phyloP scores from a whole-genome alignment of 495 filamentous ascomycete genomes.

The Podospora conica region DNA sequence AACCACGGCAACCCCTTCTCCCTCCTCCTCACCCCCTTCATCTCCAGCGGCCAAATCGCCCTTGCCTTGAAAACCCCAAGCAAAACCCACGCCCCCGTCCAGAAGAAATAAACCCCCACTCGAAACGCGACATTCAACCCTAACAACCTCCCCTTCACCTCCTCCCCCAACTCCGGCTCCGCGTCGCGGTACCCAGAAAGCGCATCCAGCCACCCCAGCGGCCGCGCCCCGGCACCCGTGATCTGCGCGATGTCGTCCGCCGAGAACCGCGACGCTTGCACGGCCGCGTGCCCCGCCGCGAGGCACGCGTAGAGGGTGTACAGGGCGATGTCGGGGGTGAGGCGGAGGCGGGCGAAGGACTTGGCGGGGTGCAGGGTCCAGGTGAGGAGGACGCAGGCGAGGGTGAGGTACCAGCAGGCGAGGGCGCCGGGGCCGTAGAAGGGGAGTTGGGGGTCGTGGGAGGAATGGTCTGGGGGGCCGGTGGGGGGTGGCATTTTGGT shows the following conservation, averaged over 20 bases:
- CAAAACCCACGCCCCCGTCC: background rate
- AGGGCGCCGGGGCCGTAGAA: constrained; percentile 1
- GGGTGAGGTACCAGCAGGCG: background rate
- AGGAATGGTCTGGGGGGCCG: too few species aligned
- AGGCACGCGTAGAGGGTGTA: background rate
- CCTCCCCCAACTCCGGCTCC: background rate
- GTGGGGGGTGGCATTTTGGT: too few species aligned
- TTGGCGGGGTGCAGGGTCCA: background rate
- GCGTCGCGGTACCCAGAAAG: background rate
- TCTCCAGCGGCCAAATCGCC: background rate
- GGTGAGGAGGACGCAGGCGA: background rate
- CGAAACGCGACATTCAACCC: background rate
- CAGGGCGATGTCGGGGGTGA: background rate
- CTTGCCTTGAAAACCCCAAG: background rate
- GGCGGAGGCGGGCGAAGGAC: background rate
- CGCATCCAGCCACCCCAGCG: background rate
- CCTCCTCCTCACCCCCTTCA: background rate
- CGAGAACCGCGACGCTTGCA: background rate
- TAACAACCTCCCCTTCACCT: background rate
- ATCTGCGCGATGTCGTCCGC: background rate
- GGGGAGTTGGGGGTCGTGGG: background rate
- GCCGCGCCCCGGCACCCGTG: too few species aligned
- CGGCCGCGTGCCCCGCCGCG: background rate
- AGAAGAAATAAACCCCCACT: background rate
- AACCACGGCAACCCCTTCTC: background rate